These are phyloP conservation scores for Sindora glabra DNA, from an alignment of 306 rosid species.

Conservation along the genomic window DNA sequence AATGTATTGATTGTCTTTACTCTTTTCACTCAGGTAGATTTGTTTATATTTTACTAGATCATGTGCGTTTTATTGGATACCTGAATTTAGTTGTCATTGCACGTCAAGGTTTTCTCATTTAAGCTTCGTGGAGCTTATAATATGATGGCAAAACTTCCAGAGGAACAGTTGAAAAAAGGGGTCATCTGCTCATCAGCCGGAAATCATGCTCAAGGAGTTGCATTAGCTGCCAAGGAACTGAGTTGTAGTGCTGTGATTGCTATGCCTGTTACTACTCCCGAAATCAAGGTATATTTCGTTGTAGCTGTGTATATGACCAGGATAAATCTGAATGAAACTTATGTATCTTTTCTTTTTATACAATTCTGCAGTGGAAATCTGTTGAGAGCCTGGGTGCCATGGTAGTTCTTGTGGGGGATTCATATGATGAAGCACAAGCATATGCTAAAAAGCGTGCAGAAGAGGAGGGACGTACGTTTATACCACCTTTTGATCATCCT, in stretches of 20 bases:
- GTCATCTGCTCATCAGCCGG: conserved; percentile 98
- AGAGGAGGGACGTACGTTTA: conserved; percentile 67
- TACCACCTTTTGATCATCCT: conserved; percentile 95
- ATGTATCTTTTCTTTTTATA: neutral
- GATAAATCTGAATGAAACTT: neutral
- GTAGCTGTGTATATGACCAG: neutral
- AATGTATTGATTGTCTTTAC: too few species aligned
- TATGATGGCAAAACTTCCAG: conserved; percentile 84
- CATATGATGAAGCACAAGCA: conserved; percentile 89
- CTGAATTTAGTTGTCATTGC: neutral
- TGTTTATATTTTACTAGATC: neutral
- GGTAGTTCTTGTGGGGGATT: conserved; percentile 82
- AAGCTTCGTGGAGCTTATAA: conserved; percentile 97
- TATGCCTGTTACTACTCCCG: conserved; percentile 90
- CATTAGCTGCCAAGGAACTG: conserved; percentile 72
- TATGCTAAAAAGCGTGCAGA: conserved; percentile 66
- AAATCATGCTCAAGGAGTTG: conserved; percentile 98
- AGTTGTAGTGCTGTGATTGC: conserved; percentile 74
- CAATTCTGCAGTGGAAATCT: conserved; percentile 61
- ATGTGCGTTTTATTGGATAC: neutral
- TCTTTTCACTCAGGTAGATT: too few species aligned
- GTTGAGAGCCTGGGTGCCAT: conserved; percentile 80
- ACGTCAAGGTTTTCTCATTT: conserved; percentile 73
- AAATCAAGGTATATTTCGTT: conserved; percentile 57
- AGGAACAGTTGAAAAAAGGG: conserved; percentile 64